Base-by-base conservation (phyloP, 306 rosid genomes). In the Comarum palustre region DNA sequence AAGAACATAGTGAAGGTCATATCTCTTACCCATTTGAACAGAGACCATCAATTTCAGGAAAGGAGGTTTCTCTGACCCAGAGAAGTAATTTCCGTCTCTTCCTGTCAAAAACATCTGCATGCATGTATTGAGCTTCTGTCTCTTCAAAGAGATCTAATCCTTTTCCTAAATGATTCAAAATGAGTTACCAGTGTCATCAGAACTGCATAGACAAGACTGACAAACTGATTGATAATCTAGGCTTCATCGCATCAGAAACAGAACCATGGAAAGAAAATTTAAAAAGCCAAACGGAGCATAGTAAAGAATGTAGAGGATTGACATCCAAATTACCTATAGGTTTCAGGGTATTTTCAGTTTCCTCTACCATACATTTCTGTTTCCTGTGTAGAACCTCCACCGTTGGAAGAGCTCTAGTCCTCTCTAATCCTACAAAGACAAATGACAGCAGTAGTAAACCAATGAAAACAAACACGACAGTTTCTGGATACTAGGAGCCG, bases 11-110 rank as follows among this genome's bases (percentile, higher is more conserved):
- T 22, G 60, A 19, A 54, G 76, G 32, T 29, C 47, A 27, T 61
- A 72, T 51, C 74, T 36, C 97, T 89, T 68, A 93, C 96, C 96
- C 87, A 72, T 75, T 82, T 38, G 83, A 86, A 80, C 73, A 60
- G 66, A 76, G 75, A 72, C 84, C 85, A 61, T 87, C 86, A 55
- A 55, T 74, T 73, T 84, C 85, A 22, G 80, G 77, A 83, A 73
- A 68, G 17, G 89, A 76, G 31, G 86, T 78, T 75, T 83, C 84
- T 62, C 80, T 81, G 55, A 81, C 80, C 84, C 84, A 85, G 57
- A 78, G 96, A 24, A 68, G 81, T 81, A 93, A 71, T 75, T 86
- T 93, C 77, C 78, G 83, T 80, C 98, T 84, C 86, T 90, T 93
- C 75, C 77, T 83, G 62, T 67, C 34, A 69, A 93, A 93, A 63